Base-by-base conservation (phyloP, 1,139 yeast species). In the Pichia cactophila region DNA sequence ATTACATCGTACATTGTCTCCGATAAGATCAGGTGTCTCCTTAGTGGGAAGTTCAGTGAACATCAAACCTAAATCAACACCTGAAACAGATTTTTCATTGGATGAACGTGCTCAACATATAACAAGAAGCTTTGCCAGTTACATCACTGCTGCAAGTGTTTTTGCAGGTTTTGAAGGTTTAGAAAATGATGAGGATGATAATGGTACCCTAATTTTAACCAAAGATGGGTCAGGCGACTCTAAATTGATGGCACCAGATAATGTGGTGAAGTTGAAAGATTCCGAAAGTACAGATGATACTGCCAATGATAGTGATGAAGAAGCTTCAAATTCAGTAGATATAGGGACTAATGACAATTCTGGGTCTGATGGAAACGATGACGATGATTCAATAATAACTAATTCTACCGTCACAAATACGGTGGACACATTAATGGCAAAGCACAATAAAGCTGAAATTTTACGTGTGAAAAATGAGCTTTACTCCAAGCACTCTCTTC, bases 71-170 rank as follows among this genome's bases (percentile, higher is more conserved):
- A 38, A 23, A 23, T 6, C 28, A 6, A 38, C 11, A 23, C 4
- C 16, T 5, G 41, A 38, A 9, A 28, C 23, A 12, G 26, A 5
- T 4, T 7, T 20, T 12, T 20, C 28, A 5, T 23, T 28, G 4
- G 29, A 9, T 23, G 28, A 38, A 2, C 41, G 41, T 20, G 63
- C 69, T 10, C 68, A 67, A 37, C 63, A 65, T 26, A 61, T 72
- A 64, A 74, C 77, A 14, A 69, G 68, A 54, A 73, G 77, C 42
- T 70, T 78, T 56, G 78, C 76, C 1, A 74, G 75, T 1, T 57
- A 78, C 46, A 61, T 78, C 43, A 74, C 82, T 1, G 70, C 80
- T 0, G 78, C 82, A 0, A 73, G 78, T 53, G 70, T 77, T 49
- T 76, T 72, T 58, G 75, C 76, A 1, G 82, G 81, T 5, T 67